phyloP scores from a whole-genome alignment of 306 rosid species.

The Vigna radiata region DNA sequence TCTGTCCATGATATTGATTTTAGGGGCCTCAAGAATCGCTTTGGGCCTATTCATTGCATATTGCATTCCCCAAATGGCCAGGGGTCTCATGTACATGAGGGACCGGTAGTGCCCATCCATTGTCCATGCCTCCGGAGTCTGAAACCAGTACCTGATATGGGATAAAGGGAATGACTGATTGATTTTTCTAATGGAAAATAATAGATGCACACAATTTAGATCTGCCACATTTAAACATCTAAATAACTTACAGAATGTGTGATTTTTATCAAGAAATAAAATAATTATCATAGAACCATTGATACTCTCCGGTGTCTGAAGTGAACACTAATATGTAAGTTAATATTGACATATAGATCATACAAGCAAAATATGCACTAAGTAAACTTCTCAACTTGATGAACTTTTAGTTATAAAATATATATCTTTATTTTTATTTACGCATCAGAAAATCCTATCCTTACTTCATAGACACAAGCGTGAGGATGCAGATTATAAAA shows the following conservation, averaged over 20 bases:
- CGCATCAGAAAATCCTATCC: slow-evolving; percentile 20
- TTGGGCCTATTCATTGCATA: slow-evolving; percentile 76
- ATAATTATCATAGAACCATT: not conserved
- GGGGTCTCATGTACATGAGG: slow-evolving; percentile 93
- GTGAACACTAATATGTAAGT: not conserved
- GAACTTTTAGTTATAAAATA: no score
- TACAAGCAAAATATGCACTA: no score
- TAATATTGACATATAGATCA: not conserved
- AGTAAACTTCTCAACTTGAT: no score
- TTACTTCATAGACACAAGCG: not conserved
- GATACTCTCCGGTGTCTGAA: not conserved
- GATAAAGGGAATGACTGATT: slow-evolving; percentile 12
- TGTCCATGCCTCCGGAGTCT: slow-evolving; percentile 97
- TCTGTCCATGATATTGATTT: slow-evolving; percentile 90
- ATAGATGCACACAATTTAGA: slow-evolving; percentile 8
- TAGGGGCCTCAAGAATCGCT: slow-evolving; percentile 94
- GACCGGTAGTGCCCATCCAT: slow-evolving; percentile 89
- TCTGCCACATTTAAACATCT: slow-evolving; percentile 4
- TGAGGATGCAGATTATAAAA: not conserved
- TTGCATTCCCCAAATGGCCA: slow-evolving; percentile 96
- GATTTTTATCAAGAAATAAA: not conserved
- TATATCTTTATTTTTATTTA: not conserved
- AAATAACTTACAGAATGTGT: not conserved
- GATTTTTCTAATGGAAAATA: slow-evolving; percentile 17
- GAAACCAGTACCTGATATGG: slow-evolving; percentile 80